phyloP scores from a whole-genome alignment of 805 yeast species.

The Dipodascus albidus region DNA sequence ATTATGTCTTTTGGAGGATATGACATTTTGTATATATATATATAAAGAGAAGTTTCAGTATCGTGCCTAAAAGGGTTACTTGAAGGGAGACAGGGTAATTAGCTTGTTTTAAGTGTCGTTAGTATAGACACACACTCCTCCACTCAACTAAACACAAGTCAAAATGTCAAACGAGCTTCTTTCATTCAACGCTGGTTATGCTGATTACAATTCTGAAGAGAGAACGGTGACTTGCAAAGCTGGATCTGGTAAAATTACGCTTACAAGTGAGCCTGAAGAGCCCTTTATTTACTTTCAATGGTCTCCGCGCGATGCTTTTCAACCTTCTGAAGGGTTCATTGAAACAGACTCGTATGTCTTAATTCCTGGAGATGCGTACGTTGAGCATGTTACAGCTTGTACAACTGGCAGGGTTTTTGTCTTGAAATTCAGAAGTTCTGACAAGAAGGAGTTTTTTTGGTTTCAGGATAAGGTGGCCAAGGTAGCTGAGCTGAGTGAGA shows the following conservation, averaged over 20 bases:
- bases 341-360: conserved; percentile 45
- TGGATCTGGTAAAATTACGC: conserved; percentile 52
- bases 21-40: neutral
- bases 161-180: conserved; percentile 7
- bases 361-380: conserved; percentile 78
- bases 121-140: neutral
- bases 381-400: conserved; percentile 59
- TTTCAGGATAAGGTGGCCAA: conserved; percentile 54
- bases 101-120: neutral
- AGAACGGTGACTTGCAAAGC: conserved; percentile 60
- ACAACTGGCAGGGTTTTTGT: conserved; percentile 68
- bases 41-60: neutral
- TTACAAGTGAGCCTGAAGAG: conserved; percentile 56
- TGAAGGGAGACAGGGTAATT: neutral
- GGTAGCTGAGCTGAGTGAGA: conserved; percentile 39
- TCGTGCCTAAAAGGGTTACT: no score
- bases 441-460: conserved; percentile 52
- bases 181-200: conserved; percentile 72
- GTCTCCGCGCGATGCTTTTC: conserved; percentile 45
- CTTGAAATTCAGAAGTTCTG: conserved; percentile 50
- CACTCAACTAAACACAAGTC: neutral
- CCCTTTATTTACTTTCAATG: conserved; percentile 62
- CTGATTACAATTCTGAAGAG: conserved; percentile 45
- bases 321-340: conserved; percentile 19
- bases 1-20: conserved; percentile 47